These are phyloP conservation scores for Pisolithus thermaeus DNA, from an alignment of 1,284 basidiomycete species.

Conservation along the genomic window DNA sequence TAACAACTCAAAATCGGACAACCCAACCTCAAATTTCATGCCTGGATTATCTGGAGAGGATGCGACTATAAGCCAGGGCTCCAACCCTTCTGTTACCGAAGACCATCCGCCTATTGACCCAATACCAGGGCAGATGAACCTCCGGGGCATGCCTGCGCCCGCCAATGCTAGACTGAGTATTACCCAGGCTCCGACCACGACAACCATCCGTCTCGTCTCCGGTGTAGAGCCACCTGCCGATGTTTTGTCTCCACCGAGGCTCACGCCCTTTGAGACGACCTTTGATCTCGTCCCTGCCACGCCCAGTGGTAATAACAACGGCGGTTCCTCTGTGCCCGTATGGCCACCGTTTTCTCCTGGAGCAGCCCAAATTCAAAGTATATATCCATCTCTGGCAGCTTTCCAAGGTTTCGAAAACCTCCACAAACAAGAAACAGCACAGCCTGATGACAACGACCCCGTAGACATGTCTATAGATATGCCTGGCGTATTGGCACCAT, in stretches of 20 bases:
- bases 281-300: constrained; percentile 62
- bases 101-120: constrained; percentile 31
- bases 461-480: constrained; percentile 30
- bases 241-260: constrained; percentile 45
- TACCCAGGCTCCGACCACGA: constrained; percentile 42
- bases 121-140: constrained; percentile 49
- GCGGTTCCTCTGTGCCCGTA: constrained; percentile 24
- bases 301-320: constrained; percentile 33
- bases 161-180: constrained; percentile 44
- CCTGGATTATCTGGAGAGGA: constrained; percentile 19
- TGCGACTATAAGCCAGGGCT: constrained; percentile 31
- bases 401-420: constrained; percentile 30
- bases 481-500: constrained; percentile 29
- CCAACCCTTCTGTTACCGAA: constrained; percentile 5
- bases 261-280: constrained; percentile 55
- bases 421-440: constrained; percentile 11
- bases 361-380: constrained; percentile 22
- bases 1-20: constrained; percentile 29
- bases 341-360: constrained; percentile 41
- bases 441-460: constrained; percentile 12
- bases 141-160: constrained; percentile 54
- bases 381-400: constrained; percentile 50
- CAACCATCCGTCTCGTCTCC: constrained; percentile 57
- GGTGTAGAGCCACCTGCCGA: constrained; percentile 26
- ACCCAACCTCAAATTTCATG: constrained; percentile 22